These are phyloP conservation scores for Paraphaeosphaeria sporulosa DNA, from an alignment of 2,329 filamentous ascomycete species.

Conservation along the genomic window DNA sequence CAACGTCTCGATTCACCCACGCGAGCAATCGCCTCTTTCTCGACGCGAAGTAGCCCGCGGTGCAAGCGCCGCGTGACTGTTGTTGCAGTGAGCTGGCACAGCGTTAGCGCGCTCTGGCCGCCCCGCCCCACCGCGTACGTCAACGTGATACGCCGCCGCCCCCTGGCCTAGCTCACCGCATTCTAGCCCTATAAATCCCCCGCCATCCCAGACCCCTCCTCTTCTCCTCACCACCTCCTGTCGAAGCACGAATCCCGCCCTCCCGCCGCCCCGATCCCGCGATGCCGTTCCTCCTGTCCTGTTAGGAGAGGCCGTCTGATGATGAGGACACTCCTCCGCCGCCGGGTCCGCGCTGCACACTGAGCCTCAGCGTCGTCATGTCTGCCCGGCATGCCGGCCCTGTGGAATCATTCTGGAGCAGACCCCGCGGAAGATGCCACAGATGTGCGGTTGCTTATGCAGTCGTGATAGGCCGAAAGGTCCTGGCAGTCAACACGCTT, in stretches of 20 bases:
- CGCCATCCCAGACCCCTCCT: not conserved
- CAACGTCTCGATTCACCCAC: not conserved
- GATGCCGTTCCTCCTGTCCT: constrained; percentile 4
- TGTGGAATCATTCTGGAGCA: not conserved
- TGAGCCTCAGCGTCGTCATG: not conserved
- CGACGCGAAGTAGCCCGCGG: not conserved
- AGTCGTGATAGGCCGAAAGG: constrained; percentile 33
- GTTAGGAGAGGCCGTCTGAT: constrained; percentile 10
- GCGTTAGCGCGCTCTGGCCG: not conserved
- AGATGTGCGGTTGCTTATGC: constrained; percentile 26
- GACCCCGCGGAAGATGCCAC: constrained; percentile 34
- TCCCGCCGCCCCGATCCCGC: constrained; percentile 5
- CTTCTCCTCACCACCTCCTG: constrained; percentile 10
- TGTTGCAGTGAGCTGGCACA: constrained; percentile 3
- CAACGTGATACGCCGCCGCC: not conserved
- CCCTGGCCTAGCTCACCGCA: not conserved
- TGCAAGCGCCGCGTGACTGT: not conserved
- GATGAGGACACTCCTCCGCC: constrained; percentile 3
- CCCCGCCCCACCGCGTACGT: not conserved
- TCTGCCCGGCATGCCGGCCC: not conserved
- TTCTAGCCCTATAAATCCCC: constrained; percentile 10
- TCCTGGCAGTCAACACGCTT: constrained; percentile 33
- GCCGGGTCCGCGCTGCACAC: not conserved
- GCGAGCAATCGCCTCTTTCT: not conserved
- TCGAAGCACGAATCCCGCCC: constrained; percentile 15